phyloP scores from a whole-genome alignment of 208 protist species.

The Tritrichomonas musculus region DNA sequence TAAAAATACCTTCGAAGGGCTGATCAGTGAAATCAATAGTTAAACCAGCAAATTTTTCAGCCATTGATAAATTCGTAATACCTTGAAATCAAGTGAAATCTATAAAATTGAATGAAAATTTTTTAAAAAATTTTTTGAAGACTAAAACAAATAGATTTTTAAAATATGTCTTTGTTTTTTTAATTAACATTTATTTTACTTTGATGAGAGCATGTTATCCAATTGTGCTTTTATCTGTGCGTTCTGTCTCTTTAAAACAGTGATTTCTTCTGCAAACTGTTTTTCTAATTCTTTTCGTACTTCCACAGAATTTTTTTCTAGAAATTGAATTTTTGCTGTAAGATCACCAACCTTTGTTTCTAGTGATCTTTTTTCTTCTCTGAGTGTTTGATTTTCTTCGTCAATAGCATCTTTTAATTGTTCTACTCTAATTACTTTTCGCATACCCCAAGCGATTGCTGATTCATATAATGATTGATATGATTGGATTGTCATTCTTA shows the following conservation, averaged over 20 bases:
- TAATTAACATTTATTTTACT: background rate
- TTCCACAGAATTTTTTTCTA: background rate
- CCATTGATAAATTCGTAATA: background rate
- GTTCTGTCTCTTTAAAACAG: background rate
- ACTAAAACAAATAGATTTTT: too few species aligned
- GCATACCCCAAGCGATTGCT: slow-evolving; percentile 74
- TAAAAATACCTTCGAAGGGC: background rate
- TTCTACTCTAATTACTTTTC: slow-evolving; percentile 92
- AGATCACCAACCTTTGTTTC: background rate
- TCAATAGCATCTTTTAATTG: slow-evolving; percentile 66
- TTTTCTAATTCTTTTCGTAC: background rate
- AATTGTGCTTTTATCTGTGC: background rate
- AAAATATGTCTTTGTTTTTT: too few species aligned
- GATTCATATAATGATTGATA: slow-evolving; percentile 71
- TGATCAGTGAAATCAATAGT: background rate
- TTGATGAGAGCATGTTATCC: background rate
- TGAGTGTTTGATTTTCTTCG: slow-evolving; percentile 8
- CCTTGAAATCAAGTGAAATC: too few species aligned
- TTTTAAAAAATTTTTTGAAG: too few species aligned
- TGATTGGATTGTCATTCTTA: slow-evolving; percentile 72
- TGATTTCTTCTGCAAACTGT: background rate
- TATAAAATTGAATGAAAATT: too few species aligned
- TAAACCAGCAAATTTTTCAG: background rate
- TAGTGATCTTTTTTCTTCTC: background rate
- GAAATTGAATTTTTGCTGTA: background rate